Conservation (phyloP, 192 early-diverging fungal genomes). For the Borealophlyctis nickersoniae region DNA sequence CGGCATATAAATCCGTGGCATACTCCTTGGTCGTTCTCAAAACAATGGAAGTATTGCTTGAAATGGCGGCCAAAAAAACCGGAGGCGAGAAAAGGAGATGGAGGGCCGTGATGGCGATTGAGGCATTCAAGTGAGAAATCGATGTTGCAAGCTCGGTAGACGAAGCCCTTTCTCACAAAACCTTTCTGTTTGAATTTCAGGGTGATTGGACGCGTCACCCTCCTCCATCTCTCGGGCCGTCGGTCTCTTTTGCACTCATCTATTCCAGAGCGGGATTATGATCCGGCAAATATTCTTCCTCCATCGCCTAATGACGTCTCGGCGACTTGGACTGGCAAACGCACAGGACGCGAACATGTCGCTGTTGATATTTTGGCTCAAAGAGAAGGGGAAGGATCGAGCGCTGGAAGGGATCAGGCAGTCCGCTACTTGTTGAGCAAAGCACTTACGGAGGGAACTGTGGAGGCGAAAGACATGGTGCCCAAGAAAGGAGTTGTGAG, state of each 20-base stretch:
- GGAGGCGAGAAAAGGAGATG: slow-evolving; percentile 59
- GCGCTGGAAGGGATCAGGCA: slow-evolving; percentile 9
- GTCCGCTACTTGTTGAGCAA: slow-evolving; percentile 33
- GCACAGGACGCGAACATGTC: slow-evolving; percentile 49
- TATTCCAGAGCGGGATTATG: slow-evolving; percentile 67
- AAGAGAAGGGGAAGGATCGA: slow-evolving; percentile 19
- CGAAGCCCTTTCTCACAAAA: too few species aligned
- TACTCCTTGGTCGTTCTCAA: slow-evolving; percentile 68
- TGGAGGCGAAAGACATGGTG: slow-evolving; percentile 69
- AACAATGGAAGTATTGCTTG: slow-evolving; percentile 67
- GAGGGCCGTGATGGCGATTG: slow-evolving; percentile 61
- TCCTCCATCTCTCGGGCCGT: slow-evolving; percentile 49
- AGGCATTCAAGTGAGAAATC: slow-evolving; percentile 68
- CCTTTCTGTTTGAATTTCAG: slow-evolving; percentile 22
- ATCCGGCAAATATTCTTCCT: slow-evolving; percentile 38
- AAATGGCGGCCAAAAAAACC: slow-evolving; percentile 73
- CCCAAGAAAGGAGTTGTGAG: slow-evolving; percentile 42
- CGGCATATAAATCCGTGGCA: slow-evolving; percentile 55
- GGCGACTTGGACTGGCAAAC: slow-evolving; percentile 46
- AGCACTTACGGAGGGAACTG: slow-evolving; percentile 62
- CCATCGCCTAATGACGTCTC: slow-evolving; percentile 3
- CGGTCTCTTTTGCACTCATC: slow-evolving; percentile 59
- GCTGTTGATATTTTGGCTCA: slow-evolving; percentile 35
- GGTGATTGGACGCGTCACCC: slow-evolving; percentile 43
- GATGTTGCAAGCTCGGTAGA: too few species aligned